These are phyloP conservation scores for Astrocystis sublimbata DNA, from an alignment of 495 filamentous ascomycete species.

Conservation along the genomic window DNA sequence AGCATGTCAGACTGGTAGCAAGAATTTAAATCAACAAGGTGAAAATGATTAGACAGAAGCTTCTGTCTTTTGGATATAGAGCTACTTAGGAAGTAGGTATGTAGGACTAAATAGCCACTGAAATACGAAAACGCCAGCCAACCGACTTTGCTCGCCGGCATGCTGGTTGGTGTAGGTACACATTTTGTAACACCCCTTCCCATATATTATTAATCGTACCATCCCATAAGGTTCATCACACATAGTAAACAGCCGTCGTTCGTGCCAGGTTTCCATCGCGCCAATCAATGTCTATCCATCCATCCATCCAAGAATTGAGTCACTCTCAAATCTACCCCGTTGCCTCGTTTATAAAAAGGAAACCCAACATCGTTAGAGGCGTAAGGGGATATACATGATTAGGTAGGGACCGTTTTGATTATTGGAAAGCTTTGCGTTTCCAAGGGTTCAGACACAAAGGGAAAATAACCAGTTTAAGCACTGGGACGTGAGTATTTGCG, in stretches of 20 bases:
- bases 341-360: neutral
- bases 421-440: too few species aligned
- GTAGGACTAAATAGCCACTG: too few species aligned
- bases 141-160: neutral
- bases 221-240: conserved; percentile 10
- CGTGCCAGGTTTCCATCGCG: neutral
- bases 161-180: neutral
- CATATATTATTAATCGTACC: conserved; percentile 4
- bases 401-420: neutral
- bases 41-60: too few species aligned
- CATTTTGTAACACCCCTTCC: neutral
- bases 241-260: neutral
- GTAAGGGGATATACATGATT: conserved; percentile 9
- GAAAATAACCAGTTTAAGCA: too few species aligned
- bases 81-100: neutral
- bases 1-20: too few species aligned
- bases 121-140: neutral
- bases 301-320: too few species aligned
- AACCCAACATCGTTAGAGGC: neutral
- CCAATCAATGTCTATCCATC: neutral
- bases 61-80: too few species aligned
- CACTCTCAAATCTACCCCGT: neutral
- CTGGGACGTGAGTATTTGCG: conserved; percentile 18
- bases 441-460: too few species aligned
- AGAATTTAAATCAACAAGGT: too few species aligned